phyloP scores from a whole-genome alignment of 441 rosid species.

The Geranium incanum region DNA sequence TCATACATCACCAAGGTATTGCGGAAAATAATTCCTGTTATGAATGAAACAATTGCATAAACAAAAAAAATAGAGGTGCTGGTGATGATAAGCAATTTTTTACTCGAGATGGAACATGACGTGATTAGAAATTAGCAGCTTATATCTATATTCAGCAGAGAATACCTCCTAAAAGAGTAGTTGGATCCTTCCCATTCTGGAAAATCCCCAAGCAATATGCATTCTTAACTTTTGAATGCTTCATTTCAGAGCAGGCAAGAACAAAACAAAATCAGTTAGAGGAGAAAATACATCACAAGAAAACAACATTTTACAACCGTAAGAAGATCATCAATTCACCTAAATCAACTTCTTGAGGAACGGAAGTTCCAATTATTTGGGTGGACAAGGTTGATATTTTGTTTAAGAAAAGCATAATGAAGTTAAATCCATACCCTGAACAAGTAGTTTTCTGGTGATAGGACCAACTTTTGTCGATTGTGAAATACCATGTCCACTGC shows the following conservation, averaged over 20 bases:
- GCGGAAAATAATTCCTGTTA: conserved; percentile 69
- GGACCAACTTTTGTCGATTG: conserved; percentile 53
- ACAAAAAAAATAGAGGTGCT: background rate
- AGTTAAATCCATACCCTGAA: conserved; percentile 48
- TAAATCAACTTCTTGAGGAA: background rate
- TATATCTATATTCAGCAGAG: conserved; percentile 2
- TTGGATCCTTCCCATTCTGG: conserved; percentile 78
- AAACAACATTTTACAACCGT: conserved; percentile 3
- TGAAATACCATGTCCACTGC: conserved; percentile 63
- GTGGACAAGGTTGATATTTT: background rate
- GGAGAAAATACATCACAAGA: conserved; percentile 12
- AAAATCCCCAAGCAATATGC: conserved; percentile 89
- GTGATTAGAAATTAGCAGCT: background rate
- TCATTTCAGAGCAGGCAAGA: conserved; percentile 18
- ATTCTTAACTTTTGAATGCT: conserved; percentile 78
- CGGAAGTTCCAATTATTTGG: background rate
- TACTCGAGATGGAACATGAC: background rate
- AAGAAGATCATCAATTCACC: background rate
- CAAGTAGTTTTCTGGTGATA: conserved; percentile 85
- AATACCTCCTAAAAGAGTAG: conserved; percentile 90
- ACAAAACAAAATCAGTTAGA: conserved; percentile 20
- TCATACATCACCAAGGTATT: conserved; percentile 84
- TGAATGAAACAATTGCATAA: conserved; percentile 12
- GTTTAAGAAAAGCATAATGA: background rate
- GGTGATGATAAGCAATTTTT: background rate